Evolutionary conservation across 192 early-diverging fungal species (phyloP).

Genomic region (Umbelopsis ramanniana): DNA sequence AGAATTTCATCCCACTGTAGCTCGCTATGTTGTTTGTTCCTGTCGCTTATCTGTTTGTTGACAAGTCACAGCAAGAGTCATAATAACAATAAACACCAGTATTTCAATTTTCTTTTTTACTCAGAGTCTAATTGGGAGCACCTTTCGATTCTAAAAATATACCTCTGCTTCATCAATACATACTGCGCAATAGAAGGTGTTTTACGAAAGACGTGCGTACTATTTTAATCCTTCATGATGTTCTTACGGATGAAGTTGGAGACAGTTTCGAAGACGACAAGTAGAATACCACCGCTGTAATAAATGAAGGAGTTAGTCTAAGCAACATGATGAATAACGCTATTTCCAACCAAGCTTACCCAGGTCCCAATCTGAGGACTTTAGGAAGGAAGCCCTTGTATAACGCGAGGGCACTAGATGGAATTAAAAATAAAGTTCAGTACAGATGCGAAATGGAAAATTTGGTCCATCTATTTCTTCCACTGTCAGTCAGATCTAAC

Average conservation of each 20-base stretch:
- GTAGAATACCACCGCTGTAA: conserved; percentile 70
- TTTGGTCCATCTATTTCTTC: background rate
- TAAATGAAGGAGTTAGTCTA: background rate
- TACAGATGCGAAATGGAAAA: background rate
- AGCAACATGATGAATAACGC: conserved; percentile 37
- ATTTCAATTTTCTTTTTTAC: too few relatives aligned
- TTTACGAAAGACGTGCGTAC: background rate
- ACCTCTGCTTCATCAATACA: background rate
- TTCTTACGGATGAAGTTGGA: conserved; percentile 83
- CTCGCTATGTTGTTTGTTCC: background rate
- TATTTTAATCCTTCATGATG: conserved; percentile 45
- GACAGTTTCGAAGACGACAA: conserved; percentile 91
- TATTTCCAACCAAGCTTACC: conserved; percentile 24
- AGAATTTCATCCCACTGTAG: background rate
- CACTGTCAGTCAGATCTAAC: background rate
- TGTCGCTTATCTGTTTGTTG: background rate
- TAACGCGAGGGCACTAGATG: conserved; percentile 66
- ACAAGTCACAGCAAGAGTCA: too few relatives aligned
- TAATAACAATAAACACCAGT: too few relatives aligned
- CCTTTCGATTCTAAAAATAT: conserved; percentile 5
- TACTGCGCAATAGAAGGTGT: background rate
- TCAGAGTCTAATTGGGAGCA: background rate
- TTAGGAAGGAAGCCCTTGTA: conserved; percentile 98
- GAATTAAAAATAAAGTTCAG: conserved; percentile 9
- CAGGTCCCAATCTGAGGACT: conserved; percentile 93